phyloP scores from a whole-genome alignment of 129 eudicot species.

The Smallanthus sonchifolius region DNA sequence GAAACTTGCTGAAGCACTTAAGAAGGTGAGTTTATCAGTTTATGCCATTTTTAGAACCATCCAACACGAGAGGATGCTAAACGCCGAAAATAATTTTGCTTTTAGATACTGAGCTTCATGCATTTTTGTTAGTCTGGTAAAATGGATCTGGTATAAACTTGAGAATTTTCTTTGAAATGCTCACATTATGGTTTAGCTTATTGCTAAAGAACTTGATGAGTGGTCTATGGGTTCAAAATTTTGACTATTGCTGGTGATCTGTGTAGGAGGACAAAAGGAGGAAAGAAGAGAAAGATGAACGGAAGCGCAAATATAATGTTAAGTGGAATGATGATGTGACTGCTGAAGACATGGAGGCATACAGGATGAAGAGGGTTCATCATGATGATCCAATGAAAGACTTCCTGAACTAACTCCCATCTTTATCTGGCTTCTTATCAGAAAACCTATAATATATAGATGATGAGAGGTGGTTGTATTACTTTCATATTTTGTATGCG shows the following conservation, averaged over 20 bases:
- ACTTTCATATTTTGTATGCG: background rate
- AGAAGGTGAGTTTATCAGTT: slow-evolving; percentile 43
- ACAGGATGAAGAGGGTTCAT: slow-evolving; percentile 66
- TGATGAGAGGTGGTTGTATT: background rate
- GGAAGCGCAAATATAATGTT: slow-evolving; percentile 76
- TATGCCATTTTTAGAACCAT: background rate
- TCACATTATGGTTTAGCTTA: background rate
- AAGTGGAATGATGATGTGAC: slow-evolving; percentile 75
- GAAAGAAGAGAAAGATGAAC: slow-evolving; percentile 80
- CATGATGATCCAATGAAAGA: slow-evolving; percentile 88
- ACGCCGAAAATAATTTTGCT: background rate
- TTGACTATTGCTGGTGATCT: background rate
- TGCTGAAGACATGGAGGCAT: slow-evolving; percentile 85
- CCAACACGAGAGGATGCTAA: background rate
- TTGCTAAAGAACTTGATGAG: background rate
- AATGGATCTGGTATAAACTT: background rate
- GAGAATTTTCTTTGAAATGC: background rate
- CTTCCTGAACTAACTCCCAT: slow-evolving; percentile 30
- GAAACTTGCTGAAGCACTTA: slow-evolving; percentile 61
- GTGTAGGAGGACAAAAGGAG: slow-evolving; percentile 63
- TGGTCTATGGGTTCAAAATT: background rate
- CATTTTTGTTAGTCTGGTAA: background rate
- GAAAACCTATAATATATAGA: background rate
- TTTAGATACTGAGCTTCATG: background rate
- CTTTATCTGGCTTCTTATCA: background rate